These are phyloP conservation scores for Aspergillus pseudoterreus DNA, from an alignment of 2,329 filamentous ascomycete genomes.

Conservation along the genomic window DNA sequence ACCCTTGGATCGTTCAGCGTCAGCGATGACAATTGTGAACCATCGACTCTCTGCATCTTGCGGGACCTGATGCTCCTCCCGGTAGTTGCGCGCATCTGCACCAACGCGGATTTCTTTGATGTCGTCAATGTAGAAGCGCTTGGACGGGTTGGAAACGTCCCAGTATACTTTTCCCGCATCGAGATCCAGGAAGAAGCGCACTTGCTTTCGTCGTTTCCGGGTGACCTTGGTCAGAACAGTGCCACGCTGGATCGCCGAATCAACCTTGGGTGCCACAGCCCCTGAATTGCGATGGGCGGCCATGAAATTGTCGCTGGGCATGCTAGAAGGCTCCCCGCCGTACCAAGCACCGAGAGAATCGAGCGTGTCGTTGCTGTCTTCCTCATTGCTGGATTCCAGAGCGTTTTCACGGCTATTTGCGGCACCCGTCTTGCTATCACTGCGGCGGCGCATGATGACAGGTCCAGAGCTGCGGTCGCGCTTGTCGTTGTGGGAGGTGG, in stretches of 20 bases:
- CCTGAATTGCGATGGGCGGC: conserved; percentile 32
- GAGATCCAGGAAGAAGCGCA: conserved; percentile 74
- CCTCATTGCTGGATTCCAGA: conserved; percentile 37
- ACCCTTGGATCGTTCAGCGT: conserved; percentile 72
- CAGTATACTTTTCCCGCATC: conserved; percentile 84
- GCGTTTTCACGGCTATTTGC: conserved; percentile 50
- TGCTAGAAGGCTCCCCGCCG: conserved; percentile 38
- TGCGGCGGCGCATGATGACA: conserved; percentile 78
- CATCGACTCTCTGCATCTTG: conserved; percentile 67
- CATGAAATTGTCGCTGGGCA: conserved; percentile 35
- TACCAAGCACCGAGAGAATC: conserved; percentile 41
- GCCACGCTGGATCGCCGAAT: conserved; percentile 72
- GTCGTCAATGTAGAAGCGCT: conserved; percentile 90
- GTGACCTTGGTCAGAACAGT: conserved; percentile 78
- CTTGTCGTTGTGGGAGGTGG: conserved; percentile 70
- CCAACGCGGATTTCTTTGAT: conserved; percentile 86
- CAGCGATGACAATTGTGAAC: conserved; percentile 85
- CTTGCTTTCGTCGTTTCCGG: conserved; percentile 71
- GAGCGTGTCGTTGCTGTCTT: conserved; percentile 43
- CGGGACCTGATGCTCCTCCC: conserved; percentile 72
- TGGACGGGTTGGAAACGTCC: conserved; percentile 74
- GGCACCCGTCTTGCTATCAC: conserved; percentile 77
- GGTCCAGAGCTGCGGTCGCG: conserved; percentile 87
- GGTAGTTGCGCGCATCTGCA: conserved; percentile 81
- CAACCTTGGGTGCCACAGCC: conserved; percentile 64